A percentile compares a stretch with the other conserved stretches of the same genome.
Conservation (phyloP, 768 basidiomycete species). For the Brasilioporus rufonigricans region DNA sequence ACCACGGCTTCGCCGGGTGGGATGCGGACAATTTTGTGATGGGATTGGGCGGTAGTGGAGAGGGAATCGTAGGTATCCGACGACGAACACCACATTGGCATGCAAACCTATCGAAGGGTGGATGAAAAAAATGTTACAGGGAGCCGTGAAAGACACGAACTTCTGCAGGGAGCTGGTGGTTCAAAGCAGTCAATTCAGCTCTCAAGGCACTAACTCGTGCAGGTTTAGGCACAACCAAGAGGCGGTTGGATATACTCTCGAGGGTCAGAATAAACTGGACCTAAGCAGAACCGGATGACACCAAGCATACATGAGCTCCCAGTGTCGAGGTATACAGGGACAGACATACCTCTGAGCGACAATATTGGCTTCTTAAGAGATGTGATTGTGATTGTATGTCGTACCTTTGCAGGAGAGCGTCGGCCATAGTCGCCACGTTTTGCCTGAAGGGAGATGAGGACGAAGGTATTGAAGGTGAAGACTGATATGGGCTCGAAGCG, state of each 20-base stretch:
- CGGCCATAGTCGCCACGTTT: slow-evolving; percentile 44
- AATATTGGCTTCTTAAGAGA: slow-evolving; percentile 83
- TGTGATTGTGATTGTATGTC: slow-evolving; percentile 64
- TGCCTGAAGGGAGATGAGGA: slow-evolving; percentile 45
- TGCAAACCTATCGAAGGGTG: slow-evolving; percentile 58
- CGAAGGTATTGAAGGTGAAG: slow-evolving; percentile 66
- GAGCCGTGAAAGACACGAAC: slow-evolving; percentile 39
- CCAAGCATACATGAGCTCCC: background rate
- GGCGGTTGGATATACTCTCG: slow-evolving; percentile 89
- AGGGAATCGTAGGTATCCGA: slow-evolving; percentile 50
- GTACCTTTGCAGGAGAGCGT: slow-evolving; percentile 65
- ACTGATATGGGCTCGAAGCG: slow-evolving; percentile 55
- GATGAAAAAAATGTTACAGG: background rate
- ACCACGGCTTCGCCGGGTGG: slow-evolving; percentile 98
- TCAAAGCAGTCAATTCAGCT: slow-evolving; percentile 92
- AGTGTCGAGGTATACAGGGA: background rate
- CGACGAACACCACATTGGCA: slow-evolving; percentile 84
- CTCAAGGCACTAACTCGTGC: slow-evolving; percentile 95
- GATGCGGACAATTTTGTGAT: slow-evolving; percentile 95
- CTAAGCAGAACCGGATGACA: slow-evolving; percentile 34
- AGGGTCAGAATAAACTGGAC: slow-evolving; percentile 84
- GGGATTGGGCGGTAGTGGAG: slow-evolving; percentile 51
- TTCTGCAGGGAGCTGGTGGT: slow-evolving; percentile 96
- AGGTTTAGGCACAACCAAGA: slow-evolving; percentile 89
- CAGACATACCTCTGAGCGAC: slow-evolving; percentile 74